A percentile compares a stretch with the other conserved stretches of the same genome.
These are phyloP conservation scores for Claviceps humidiphila DNA, from an alignment of 2,329 filamentous ascomycete genomes.

Conservation along the genomic window DNA sequence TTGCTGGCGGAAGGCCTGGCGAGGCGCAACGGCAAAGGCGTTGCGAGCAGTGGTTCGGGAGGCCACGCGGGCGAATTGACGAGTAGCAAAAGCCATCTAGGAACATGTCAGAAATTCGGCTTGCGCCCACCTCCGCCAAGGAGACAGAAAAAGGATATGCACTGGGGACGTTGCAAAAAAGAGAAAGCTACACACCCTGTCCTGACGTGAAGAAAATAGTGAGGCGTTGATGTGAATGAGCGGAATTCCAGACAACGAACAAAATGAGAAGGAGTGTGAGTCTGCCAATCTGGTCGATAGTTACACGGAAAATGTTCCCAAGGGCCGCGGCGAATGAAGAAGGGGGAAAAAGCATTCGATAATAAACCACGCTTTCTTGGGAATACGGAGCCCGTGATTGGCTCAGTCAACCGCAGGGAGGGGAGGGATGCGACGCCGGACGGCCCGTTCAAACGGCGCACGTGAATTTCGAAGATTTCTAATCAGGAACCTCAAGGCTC, in stretches of 20 bases:
- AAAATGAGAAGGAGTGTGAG: background rate
- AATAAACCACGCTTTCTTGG: background rate
- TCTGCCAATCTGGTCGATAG: no score
- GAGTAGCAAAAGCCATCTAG: conserved; percentile 31
- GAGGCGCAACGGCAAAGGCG: conserved; percentile 44
- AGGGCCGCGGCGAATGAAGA: background rate
- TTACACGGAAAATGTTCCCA: background rate
- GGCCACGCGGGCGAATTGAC: conserved; percentile 43
- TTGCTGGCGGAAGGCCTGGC: conserved; percentile 59
- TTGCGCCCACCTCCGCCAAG: background rate
- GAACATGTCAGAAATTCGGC: conserved; percentile 3
- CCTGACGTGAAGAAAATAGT: background rate
- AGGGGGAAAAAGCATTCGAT: conserved; percentile 4
- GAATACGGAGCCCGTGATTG: background rate
- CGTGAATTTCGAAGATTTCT: no score
- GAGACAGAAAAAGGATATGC: background rate
- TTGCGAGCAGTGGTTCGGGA: conserved; percentile 44
- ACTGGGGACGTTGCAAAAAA: background rate
- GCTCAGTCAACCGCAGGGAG: background rate
- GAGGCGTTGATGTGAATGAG: background rate
- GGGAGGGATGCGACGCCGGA: background rate
- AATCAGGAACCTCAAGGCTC: no score
- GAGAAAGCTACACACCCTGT: background rate
- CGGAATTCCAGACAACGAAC: background rate
- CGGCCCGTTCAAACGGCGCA: conserved; percentile 1